Base-by-base conservation (phyloP, 2,329 filamentous ascomycete species). In the Magnaporthiopsis incrustans region DNA sequence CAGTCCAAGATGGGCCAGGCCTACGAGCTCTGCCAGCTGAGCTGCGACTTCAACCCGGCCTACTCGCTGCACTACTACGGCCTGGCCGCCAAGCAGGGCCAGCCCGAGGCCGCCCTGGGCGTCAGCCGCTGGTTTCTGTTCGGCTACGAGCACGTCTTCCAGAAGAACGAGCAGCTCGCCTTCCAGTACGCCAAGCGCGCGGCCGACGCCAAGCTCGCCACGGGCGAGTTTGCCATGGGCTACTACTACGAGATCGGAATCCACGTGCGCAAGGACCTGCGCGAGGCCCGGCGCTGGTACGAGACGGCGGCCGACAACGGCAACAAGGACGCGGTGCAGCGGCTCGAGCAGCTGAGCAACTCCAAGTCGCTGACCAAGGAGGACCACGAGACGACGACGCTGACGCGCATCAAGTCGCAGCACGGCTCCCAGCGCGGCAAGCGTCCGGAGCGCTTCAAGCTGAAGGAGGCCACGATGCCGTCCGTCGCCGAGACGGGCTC, bases 71-170 rank as follows among this genome's bases (percentile, higher is more conserved):
- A 99, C 74, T 99, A 99, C 79, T 97, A 98, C 72, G 91, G 92
- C 53, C 82, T 99, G 38, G 94, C 95, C 27, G 90, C 95, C 15
- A 88, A 90, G 68, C 95, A 98, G 77, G 94, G 93, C 25, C 92
- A 98, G 71, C 82, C 92, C 0, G 95, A 99, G 74, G 95, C 94
- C 0, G 92, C 97, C 66, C 90, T 99, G 77, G 92, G 94, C 33
- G 92, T 99, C 66, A 98, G 94, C 76, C 95, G 97, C 76, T 99
- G 95, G 95, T 99, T 98, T 73, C 82, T 99, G 33, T 98, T 96
- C 71, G 95, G 95, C 3, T 93, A 95, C 68, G 94, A 98, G 69
- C 89, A 89, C 27, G 83, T 96, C 8, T 97, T 99, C 72, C 85
- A 91, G 66, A 98, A 98, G 82, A 98, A 97, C 71, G 95, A 99